A percentile compares a stretch with the other conserved stretches of the same genome.
phyloP scores from a whole-genome alignment of 208 protist species.

The Phytomonas sp. region DNA sequence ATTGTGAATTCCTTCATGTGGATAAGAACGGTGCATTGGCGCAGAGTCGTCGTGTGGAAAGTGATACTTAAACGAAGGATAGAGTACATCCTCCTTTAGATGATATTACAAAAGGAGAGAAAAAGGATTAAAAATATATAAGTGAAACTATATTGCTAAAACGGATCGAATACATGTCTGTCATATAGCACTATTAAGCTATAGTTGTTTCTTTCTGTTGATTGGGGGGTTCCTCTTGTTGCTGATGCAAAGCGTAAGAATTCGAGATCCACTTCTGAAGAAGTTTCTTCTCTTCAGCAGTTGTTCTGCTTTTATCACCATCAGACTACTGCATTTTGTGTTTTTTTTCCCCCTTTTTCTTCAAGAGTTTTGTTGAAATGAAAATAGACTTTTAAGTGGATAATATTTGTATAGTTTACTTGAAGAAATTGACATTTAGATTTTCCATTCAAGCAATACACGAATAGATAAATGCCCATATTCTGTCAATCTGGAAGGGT shows the following conservation, averaged over 20 bases:
- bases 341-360: not conserved
- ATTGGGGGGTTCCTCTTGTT: not conserved
- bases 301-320: not conserved
- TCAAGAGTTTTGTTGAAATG: not conserved
- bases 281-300: not conserved
- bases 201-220: not conserved
- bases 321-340: not conserved
- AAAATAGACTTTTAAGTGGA: not conserved
- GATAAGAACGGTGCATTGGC: conserved; percentile 28
- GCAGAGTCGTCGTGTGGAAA: conserved; percentile 3
- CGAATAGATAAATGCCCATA: not conserved
- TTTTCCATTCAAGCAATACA: not conserved
- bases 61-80: not conserved
- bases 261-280: not conserved
- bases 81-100: not conserved
- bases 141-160: not conserved
- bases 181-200: not conserved
- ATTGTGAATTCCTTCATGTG: conserved; percentile 62
- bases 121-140: not conserved
- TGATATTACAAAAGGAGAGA: not conserved
- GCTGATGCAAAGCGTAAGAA: not conserved
- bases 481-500: not conserved
- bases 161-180: not conserved
- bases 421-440: not conserved
- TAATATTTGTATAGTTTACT: not conserved